Base-by-base conservation (phyloP, 2,329 filamentous ascomycete species). In the Aphanoascus verrucosus region DNA sequence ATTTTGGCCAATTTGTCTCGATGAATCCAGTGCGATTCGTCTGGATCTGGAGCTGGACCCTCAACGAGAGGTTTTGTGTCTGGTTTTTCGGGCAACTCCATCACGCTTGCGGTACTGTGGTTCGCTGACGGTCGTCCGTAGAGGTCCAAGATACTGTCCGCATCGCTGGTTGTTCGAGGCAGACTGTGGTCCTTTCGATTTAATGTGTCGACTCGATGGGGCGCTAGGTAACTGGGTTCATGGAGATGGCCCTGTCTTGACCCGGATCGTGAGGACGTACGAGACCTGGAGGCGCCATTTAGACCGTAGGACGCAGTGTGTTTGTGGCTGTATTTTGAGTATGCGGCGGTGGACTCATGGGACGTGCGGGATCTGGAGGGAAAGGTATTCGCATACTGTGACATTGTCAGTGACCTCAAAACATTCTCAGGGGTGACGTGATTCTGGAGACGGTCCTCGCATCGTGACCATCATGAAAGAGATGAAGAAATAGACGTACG, bases 1-100 rank as follows among this genome's bases (percentile, higher is more conserved):
- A 76, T 76, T 52, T 68, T 69, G 19, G 73, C 73, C 54, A 76
- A 59, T 59, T 76, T 76, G 58, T 76, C 74, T 8, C 74, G 67
- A 56, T 76, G 74, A 51, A 76, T 76, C 74, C 74, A 76, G 38
- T 72, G 70, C 54, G 69, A 69, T 17, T 66, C 60, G 32, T 66
- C 61, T 17, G n/a, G n/a, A n/a, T n/a, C n/a, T n/a, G n/a, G n/a
- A n/a, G n/a, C n/a, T n/a, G n/a, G n/a, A n/a, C n/a, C n/a, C n/a
- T n/a, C n/a, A n/a, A n/a, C n/a, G n/a, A n/a, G n/a, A n/a, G n/a
- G n/a, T n/a, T n/a, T n/a, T n/a, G 61, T 59, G n/a, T 69, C 66
- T 32, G 45, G 32, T 1, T 11, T 14, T 34, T 63, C 53, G 11
- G 63, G 20, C 12, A 44, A 56, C 19, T 67, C 66, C 48, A 57